Base-by-base conservation (phyloP, 2,329 filamentous ascomycete genomes). In the Aureobasidium mangrovei region DNA sequence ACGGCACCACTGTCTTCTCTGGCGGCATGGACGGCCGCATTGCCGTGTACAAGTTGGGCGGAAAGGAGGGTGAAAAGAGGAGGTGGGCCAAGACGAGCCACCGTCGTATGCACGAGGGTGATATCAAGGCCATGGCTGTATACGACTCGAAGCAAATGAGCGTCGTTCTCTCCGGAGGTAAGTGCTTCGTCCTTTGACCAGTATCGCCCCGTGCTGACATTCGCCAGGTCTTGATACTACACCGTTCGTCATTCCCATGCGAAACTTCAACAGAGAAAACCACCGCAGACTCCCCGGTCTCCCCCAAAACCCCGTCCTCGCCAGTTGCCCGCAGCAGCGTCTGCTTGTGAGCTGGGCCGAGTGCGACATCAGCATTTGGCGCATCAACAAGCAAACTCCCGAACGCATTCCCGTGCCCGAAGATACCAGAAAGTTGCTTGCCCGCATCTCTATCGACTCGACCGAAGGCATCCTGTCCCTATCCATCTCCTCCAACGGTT, bases 271-370 rank as follows among this genome's bases (percentile, higher is more conserved):
- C 58, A 81, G 82, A 63, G 90, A 97, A 67, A 80, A 93, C 61
- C 88, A 94, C 69, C 81, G 90, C 57, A 81, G 82, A 18, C 78
- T 98, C 53, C 83, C 91, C n/a, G 84, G 84, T 64, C 77, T 98
- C 10, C 91, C 93, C 2, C 91, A 95, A 65, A 76, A 80, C 48
- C 79, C 87, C 1, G 83, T 86, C 2, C 69, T 96, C 6, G 74
- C 81, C 35, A 91, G 88, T 60, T 86, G 91, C 3, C 75, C 84
- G 1, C 79, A 79, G 40, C 83, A 84, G 41, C 81, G 93, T 46
- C 74, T 96, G 26, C 73, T 98, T 28, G 81, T 93, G 64, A 88
- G 88, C 67, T 97, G 90, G 87, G 97, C 91, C 89, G 88, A 91
- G 60, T 80, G 86, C 54, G 87, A 94, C 67, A 77, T 97, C 46